A percentile compares a stretch with the other conserved stretches of the same genome.
Evolutionary conservation across 1,284 basidiomycete species (phyloP).

Genomic region (Trichosporon coremiiforme): DNA sequence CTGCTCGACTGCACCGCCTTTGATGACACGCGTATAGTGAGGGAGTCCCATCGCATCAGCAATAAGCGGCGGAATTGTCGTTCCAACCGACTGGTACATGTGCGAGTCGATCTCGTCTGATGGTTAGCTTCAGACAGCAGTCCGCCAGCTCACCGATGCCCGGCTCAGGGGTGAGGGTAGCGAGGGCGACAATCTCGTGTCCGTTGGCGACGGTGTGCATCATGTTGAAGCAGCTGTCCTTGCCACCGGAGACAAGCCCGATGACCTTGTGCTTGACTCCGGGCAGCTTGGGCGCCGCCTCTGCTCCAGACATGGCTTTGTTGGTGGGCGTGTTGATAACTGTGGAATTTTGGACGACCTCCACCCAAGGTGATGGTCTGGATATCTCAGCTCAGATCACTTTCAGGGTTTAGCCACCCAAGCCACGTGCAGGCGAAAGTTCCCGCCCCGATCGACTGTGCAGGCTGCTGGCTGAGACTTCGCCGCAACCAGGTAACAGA

Average conservation of each 20-base stretch:
- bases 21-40: conserved; percentile 77
- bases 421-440: conserved; percentile 16
- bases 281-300: conserved; percentile 27
- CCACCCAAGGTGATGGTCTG: background rate
- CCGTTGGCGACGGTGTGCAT: conserved; percentile 84
- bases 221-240: conserved; percentile 97
- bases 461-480: background rate
- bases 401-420: background rate
- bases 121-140: conserved; percentile 5
- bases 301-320: background rate
- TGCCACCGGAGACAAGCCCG: conserved; percentile 93
- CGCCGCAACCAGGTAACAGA: background rate
- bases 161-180: conserved; percentile 77
- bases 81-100: conserved; percentile 97
- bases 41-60: conserved; percentile 84
- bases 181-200: conserved; percentile 85
- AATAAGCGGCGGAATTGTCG: conserved; percentile 86
- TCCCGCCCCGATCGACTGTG: conserved; percentile 13
- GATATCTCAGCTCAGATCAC: background rate
- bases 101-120: conserved; percentile 98
- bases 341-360: conserved; percentile 14
- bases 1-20: conserved; percentile 77
- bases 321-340: background rate
- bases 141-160: conserved; percentile 70
- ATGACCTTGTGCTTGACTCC: conserved; percentile 69